Evolutionary conservation across 495 filamentous ascomycete genomes (phyloP).

Genomic region (Podospora anserina): DNA sequence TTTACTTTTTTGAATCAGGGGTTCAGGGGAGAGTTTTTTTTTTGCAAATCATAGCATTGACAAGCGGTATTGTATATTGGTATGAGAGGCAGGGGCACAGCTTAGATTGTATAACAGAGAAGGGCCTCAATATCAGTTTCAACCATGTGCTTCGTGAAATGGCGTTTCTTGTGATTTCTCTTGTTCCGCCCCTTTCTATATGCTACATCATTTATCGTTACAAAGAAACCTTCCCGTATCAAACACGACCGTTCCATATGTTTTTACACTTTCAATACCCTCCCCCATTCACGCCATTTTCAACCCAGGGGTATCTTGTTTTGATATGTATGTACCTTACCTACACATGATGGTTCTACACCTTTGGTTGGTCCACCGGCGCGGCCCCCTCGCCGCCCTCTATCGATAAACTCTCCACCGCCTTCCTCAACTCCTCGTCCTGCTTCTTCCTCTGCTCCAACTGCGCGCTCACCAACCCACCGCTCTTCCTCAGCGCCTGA

Average conservation of each 20-base stretch:
- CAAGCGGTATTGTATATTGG: neutral
- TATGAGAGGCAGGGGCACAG: neutral
- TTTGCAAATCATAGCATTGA: neutral
- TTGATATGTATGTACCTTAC: no score
- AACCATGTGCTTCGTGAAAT: neutral
- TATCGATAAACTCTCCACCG: conserved; percentile 25
- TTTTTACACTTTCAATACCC: no score
- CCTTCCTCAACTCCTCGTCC: conserved; percentile 21
- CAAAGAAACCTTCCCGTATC: neutral
- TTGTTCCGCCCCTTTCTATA: neutral
- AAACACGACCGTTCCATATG: no score
- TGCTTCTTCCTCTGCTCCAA: neutral
- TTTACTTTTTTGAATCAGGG: neutral
- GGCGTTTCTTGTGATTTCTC: neutral
- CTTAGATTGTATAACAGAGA: neutral
- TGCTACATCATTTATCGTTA: neutral
- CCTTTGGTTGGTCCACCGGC: neutral
- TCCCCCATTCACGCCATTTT: neutral
- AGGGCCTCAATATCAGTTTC: neutral
- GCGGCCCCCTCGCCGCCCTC: conserved; percentile 1
- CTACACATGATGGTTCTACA: neutral
- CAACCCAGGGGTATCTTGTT: neutral
- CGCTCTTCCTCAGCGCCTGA: conserved; percentile 21
- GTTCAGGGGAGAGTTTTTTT: neutral
- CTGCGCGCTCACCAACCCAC: neutral